These are phyloP conservation scores for Rhodocollybia butyracea DNA, from an alignment of 768 basidiomycete genomes.

Conservation along the genomic window DNA sequence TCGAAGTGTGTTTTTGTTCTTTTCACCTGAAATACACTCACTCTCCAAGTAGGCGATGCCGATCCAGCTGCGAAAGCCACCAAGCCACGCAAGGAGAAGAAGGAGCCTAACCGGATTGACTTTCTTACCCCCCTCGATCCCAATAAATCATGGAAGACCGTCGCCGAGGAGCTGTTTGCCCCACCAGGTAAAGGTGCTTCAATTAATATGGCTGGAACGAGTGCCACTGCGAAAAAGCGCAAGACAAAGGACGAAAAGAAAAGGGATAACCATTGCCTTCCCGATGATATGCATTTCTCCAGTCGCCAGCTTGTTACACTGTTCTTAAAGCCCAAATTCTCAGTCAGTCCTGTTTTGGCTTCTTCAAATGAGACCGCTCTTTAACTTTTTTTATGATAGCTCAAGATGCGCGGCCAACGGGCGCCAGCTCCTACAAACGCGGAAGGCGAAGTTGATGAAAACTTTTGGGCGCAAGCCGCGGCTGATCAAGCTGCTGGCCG, in stretches of 20 bases:
- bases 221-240: slow-evolving; percentile 41
- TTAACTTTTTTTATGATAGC: slow-evolving; percentile 38
- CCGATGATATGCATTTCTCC: slow-evolving; percentile 98
- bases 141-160: slow-evolving; percentile 57
- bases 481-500: slow-evolving; percentile 73
- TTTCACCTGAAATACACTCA: slow-evolving; percentile 1
- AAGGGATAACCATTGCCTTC: slow-evolving; percentile 73
- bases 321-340: slow-evolving; percentile 95
- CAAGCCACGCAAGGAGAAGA: slow-evolving; percentile 61
- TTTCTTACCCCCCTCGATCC: slow-evolving; percentile 58
- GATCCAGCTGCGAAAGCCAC: slow-evolving; percentile 42
- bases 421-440: slow-evolving; percentile 54
- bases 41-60: slow-evolving; percentile 19
- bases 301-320: slow-evolving; percentile 85
- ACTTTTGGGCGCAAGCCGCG: slow-evolving; percentile 96
- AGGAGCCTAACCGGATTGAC: slow-evolving; percentile 81
- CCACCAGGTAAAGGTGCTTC: slow-evolving; percentile 67
- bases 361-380: too few relatives aligned
- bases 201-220: slow-evolving; percentile 64
- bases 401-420: slow-evolving; percentile 83
- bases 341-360: slow-evolving; percentile 51
- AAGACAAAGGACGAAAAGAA: slow-evolving; percentile 57
- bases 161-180: slow-evolving; percentile 72
- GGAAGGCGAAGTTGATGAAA: slow-evolving; percentile 91
- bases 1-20: slow-evolving; percentile 49